These are phyloP conservation scores for Setaria italica DNA, from an alignment of 202 grass and related monocot genomes.

Conservation along the genomic window DNA sequence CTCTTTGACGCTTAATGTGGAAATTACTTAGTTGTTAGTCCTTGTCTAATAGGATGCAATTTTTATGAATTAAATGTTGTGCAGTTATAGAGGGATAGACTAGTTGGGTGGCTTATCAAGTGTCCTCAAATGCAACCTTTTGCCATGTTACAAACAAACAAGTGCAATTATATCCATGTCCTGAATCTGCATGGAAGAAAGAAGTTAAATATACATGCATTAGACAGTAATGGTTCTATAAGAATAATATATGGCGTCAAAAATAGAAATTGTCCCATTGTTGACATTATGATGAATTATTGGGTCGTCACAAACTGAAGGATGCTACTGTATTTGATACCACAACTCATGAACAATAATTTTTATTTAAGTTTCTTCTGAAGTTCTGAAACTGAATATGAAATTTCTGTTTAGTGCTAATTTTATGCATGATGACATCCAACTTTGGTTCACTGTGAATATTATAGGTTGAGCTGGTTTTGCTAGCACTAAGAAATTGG, in stretches of 20 bases:
- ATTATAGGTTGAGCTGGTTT: constrained; percentile 65
- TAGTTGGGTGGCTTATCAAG: neutral
- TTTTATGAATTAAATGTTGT: constrained; percentile 1
- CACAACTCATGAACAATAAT: neutral
- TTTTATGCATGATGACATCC: constrained; percentile 11
- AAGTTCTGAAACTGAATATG: neutral
- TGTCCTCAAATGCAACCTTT: neutral
- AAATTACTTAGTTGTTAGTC: neutral
- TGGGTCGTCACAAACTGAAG: neutral
- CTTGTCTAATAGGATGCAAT: neutral
- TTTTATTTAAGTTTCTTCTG: constrained; percentile 19
- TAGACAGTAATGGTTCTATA: no score
- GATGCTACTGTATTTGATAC: neutral
- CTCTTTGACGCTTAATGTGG: neutral
- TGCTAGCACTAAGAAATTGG: constrained; percentile 67
- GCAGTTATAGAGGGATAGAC: neutral
- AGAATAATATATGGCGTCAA: no score
- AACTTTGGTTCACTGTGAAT: constrained; percentile 25
- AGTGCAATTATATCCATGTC: neutral
- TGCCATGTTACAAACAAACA: neutral
- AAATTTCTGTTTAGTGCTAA: constrained; percentile 17
- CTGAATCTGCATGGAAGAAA: neutral
- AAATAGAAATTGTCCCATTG: no score
- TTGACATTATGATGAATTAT: neutral
- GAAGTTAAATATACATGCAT: no score